Conservation (phyloP, 805 yeast species). For the Myxozyma vanderwaltii region DNA sequence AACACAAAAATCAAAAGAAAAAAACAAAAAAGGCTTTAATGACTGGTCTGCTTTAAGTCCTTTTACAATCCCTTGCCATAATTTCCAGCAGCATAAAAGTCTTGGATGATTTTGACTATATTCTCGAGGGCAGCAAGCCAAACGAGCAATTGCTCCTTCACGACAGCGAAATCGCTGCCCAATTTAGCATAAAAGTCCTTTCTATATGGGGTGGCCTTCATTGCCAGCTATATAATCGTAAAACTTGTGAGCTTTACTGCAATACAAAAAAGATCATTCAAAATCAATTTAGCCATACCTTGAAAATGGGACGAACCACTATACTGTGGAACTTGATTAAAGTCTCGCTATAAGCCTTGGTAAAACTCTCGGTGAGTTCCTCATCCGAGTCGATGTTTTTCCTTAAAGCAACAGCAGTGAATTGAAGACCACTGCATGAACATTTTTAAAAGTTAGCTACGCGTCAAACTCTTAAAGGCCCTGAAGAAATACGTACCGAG, state of each 20-base stretch:
- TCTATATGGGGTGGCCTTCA: conserved; percentile 94
- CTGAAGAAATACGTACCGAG: conserved; percentile 41
- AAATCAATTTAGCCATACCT: conserved; percentile 41
- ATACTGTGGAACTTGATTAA: conserved; percentile 79
- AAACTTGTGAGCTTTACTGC: not conserved
- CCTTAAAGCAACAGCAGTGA: conserved; percentile 88
- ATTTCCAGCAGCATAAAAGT: conserved; percentile 75
- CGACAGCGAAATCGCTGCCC: conserved; percentile 73
- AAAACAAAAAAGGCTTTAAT: no score
- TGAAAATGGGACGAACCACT: conserved; percentile 82
- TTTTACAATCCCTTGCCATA: conserved; percentile 81
- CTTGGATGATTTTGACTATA: conserved; percentile 71
- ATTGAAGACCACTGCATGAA: conserved; percentile 68
- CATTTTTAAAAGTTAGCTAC: not conserved
- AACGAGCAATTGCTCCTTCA: conserved; percentile 59
- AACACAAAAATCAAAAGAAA: no score
- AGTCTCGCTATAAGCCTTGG: conserved; percentile 81
- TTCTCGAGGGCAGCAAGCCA: conserved; percentile 80
- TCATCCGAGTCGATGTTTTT: conserved; percentile 65
- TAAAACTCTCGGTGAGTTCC: conserved; percentile 77
- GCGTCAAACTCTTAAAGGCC: no score
- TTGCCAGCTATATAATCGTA: conserved; percentile 56
- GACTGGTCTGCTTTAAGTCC: not conserved
- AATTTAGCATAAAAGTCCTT: conserved; percentile 79
- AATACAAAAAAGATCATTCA: not conserved